Conservation (phyloP, 1,284 basidiomycete species). For the Fistulinella cinereoalba region DNA sequence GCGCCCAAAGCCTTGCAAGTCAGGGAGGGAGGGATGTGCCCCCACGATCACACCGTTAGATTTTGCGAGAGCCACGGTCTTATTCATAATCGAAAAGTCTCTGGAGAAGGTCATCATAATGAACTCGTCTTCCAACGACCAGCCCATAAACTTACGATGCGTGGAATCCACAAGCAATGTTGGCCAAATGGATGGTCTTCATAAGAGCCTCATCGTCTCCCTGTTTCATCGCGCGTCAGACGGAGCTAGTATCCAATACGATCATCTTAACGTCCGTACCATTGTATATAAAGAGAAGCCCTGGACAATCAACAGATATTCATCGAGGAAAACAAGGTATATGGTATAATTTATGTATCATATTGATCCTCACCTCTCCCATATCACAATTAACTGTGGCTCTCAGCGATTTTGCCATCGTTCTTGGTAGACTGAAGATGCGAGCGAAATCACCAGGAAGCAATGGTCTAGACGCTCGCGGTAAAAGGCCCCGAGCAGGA, state of each 20-base stretch:
- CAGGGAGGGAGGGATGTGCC: slow-evolving; percentile 62
- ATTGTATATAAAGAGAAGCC: slow-evolving; percentile 54
- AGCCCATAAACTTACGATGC: slow-evolving; percentile 44
- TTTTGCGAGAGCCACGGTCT: slow-evolving; percentile 55
- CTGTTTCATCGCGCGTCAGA: slow-evolving; percentile 28
- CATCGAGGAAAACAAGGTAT: too few relatives aligned
- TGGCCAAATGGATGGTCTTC: slow-evolving; percentile 61
- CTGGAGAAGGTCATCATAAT: slow-evolving; percentile 28
- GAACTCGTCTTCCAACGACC: neutral
- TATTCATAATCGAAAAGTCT: slow-evolving; percentile 61
- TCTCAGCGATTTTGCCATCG: slow-evolving; percentile 30
- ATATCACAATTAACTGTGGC: slow-evolving; percentile 63
- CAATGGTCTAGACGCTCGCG: neutral
- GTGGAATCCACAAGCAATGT: slow-evolving; percentile 65
- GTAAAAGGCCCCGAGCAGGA: neutral
- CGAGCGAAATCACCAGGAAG: neutral
- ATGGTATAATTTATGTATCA: too few relatives aligned
- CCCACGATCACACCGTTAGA: slow-evolving; percentile 50
- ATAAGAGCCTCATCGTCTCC: slow-evolving; percentile 60
- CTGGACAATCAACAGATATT: too few relatives aligned
- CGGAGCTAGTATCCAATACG: neutral
- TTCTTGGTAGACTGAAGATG: neutral
- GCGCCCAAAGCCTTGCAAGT: slow-evolving; percentile 61
- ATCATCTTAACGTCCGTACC: slow-evolving; percentile 31
- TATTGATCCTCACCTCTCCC: slow-evolving; percentile 63